phyloP scores from a whole-genome alignment of 352 stramenopile species.

The Phytophthora colocasiae region DNA sequence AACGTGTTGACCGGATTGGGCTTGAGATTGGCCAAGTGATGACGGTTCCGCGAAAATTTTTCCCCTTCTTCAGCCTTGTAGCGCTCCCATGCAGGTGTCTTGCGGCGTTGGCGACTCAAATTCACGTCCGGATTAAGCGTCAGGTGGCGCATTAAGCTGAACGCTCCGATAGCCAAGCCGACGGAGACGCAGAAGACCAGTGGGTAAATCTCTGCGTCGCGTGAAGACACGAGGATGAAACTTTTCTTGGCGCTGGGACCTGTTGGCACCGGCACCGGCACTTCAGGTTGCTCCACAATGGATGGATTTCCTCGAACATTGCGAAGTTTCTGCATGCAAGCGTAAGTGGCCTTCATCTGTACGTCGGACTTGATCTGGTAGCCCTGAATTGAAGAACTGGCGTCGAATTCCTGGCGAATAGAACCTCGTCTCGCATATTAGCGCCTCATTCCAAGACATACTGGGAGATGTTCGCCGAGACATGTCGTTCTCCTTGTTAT shows the following conservation, averaged over 20 bases:
- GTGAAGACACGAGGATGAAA: constrained; percentile 39
- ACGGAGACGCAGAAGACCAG: constrained; percentile 38
- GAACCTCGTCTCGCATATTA: constrained; percentile 1
- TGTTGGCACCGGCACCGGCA: constrained; percentile 29
- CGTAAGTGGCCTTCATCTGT: constrained; percentile 22
- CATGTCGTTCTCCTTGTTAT: too few relatives aligned
- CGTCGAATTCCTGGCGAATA: too few relatives aligned
- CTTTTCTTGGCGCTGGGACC: constrained; percentile 22
- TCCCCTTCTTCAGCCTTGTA: constrained; percentile 38
- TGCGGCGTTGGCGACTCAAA: constrained; percentile 30
- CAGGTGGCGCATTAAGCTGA: constrained; percentile 31
- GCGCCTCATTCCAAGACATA: constrained; percentile 8
- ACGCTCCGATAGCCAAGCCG: constrained; percentile 24
- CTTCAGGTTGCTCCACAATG: constrained; percentile 27
- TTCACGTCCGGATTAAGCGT: constrained; percentile 44
- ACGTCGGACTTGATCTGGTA: too few relatives aligned
- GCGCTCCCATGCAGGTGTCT: constrained; percentile 42
- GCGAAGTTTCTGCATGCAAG: constrained; percentile 26
- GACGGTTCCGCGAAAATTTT: constrained; percentile 31
- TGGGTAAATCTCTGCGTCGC: constrained; percentile 41
- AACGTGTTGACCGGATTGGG: constrained; percentile 43
- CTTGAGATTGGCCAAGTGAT: constrained; percentile 39
- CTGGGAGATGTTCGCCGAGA: background rate
- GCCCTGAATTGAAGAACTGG: too few relatives aligned
- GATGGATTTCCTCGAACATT: constrained; percentile 6